Conservation (phyloP, 192 early-diverging fungal genomes). For the Lobosporangium transversale region DNA sequence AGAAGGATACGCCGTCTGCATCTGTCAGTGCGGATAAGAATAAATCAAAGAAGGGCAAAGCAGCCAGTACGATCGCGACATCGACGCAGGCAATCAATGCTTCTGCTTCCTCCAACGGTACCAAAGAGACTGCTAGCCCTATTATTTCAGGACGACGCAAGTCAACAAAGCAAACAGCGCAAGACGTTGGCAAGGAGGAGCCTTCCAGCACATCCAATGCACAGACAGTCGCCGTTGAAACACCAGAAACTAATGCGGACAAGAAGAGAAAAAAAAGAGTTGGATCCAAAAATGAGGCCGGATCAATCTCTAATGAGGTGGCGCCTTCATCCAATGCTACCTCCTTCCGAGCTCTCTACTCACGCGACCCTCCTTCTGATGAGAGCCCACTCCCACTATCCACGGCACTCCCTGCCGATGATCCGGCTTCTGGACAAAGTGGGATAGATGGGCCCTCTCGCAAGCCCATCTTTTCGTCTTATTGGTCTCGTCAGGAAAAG, state of each 20-base stretch:
- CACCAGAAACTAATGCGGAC: constrained; percentile 2
- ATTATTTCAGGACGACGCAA: constrained; percentile 9
- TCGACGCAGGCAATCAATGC: constrained; percentile 16
- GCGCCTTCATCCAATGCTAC: constrained; percentile 9
- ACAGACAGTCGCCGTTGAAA: constrained; percentile 6
- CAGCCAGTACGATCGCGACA: not conserved
- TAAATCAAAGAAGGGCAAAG: constrained; percentile 22
- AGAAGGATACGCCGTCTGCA: constrained; percentile 14
- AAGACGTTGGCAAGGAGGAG: constrained; percentile 22
- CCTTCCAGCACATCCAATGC: not conserved
- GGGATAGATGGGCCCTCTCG: constrained; percentile 20
- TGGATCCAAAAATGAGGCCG: constrained; percentile 30
- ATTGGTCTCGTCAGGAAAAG: constrained; percentile 89
- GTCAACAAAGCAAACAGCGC: constrained; percentile 9
- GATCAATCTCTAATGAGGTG: not conserved
- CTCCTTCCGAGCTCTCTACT: constrained; percentile 44
- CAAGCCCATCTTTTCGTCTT: constrained; percentile 72
- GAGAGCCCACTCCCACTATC: constrained; percentile 9
- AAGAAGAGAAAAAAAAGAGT: constrained; percentile 26
- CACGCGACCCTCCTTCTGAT: constrained; percentile 28
- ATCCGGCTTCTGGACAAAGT: constrained; percentile 1
- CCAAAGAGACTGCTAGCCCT: constrained; percentile 5
- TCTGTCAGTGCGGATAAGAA: constrained; percentile 10
- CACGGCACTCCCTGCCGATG: constrained; percentile 4
- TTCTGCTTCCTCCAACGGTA: not conserved